Evolutionary conservation across 495 filamentous ascomycete genomes (phyloP), one percentile per base, ranked within the genome.

Genomic region (Aspergillus nanangensis): DNA sequence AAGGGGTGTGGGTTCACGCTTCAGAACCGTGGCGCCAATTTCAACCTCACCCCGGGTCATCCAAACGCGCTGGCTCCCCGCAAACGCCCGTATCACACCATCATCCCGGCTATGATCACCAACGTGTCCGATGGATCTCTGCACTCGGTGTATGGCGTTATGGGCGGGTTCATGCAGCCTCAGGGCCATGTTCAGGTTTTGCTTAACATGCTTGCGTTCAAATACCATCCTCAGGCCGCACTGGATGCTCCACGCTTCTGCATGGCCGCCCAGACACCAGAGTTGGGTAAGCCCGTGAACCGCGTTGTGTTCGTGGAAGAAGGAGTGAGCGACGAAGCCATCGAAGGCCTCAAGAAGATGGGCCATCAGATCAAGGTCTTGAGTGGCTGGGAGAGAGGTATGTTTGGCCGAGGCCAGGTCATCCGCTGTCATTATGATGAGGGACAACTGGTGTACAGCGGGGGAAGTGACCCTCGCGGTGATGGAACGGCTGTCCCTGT

Each of bases 161-260:
- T 97, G 93, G 93, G 93, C 49, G 93, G 93, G 24, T 96, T 91
- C 66, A 97, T 98, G 94, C 93, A 98, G 71, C 93, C 93, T 0
- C 93, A 97, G 70, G 93, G 93, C 8, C 93, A 98, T 58, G 88
- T 97, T 11, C 93, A 98, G 65, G 89, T 96, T 2, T 67, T 98
- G 41, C 75, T 97, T 7, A 95, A 95, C 46, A 88, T 94, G 81
- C 64, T 95, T 3, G 82, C 86, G 0, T 95, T 93, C 61, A 80
- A 82, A n/a, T 75, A 87, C 54, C 84, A 79, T 44, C 89, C 90
- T 22, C 93, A 98, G 72, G 82, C 85, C 24, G 92, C 94, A 35
- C 73, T 98, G 3, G 93, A 98, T 59, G 83, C 93, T 23, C 92
- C 94, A 27, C 74, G 93, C 8, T 74, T 97, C 32, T 95, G 90